These are phyloP conservation scores for Medakamo hakoo DNA, from an alignment of 139 green algal genomes.

Conservation along the genomic window DNA sequence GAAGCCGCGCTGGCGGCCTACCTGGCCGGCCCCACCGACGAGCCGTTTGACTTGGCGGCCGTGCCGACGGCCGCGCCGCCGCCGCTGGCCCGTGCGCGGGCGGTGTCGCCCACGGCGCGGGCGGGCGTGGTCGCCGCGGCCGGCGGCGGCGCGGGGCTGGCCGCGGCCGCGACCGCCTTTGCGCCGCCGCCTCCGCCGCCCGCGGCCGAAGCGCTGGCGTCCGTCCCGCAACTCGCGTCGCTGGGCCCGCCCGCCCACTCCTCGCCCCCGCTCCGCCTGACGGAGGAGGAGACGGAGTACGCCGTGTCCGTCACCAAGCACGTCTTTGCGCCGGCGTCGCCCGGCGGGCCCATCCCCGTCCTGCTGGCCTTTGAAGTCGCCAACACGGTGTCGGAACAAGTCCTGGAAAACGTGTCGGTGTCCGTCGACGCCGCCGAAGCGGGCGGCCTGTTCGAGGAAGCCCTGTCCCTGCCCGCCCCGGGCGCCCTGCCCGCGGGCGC, in stretches of 20 bases:
- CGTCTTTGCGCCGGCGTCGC: slow-evolving; percentile 60
- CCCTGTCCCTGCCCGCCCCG: slow-evolving; percentile 62
- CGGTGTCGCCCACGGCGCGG: slow-evolving; percentile 6
- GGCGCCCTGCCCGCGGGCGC: slow-evolving; percentile 63
- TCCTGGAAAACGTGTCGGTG: slow-evolving; percentile 82
- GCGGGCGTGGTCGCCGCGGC: slow-evolving; percentile 10
- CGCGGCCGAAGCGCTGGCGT: slow-evolving; percentile 32
- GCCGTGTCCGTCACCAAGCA: slow-evolving; percentile 76
- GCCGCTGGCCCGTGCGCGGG: no score
- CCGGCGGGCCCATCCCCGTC: no score
- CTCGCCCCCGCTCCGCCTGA: slow-evolving; percentile 28
- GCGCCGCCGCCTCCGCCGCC: slow-evolving; percentile 20
- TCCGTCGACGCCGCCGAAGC: slow-evolving; percentile 74
- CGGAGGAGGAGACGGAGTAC: slow-evolving; percentile 90
- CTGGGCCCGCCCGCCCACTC: slow-evolving; percentile 25
- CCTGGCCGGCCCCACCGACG: slow-evolving; percentile 35
- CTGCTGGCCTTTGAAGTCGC: slow-evolving; percentile 95
- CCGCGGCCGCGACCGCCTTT: background rate
- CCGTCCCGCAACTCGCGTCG: slow-evolving; percentile 53
- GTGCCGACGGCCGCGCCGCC: slow-evolving; percentile 12
- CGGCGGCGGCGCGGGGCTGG: slow-evolving; percentile 15
- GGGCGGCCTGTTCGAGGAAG: background rate
- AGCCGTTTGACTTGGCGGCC: slow-evolving; percentile 55
- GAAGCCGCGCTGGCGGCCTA: slow-evolving; percentile 67
- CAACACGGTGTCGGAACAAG: slow-evolving; percentile 93